phyloP scores from a whole-genome alignment of 2,329 filamentous ascomycete genomes.

The Cercospora sojina region DNA sequence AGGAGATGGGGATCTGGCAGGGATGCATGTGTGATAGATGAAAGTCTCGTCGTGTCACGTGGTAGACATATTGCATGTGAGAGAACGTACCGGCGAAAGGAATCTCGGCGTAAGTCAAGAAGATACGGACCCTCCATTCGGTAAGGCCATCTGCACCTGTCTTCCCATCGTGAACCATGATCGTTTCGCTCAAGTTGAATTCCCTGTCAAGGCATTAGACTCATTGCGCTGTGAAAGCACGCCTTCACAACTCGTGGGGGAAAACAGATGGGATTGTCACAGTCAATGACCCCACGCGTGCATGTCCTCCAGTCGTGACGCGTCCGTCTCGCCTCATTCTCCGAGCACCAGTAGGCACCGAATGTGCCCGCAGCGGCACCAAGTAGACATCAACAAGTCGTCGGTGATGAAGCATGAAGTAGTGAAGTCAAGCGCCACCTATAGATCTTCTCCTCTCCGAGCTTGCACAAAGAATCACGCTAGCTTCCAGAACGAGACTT shows the following conservation, averaged over 20 bases:
- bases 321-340: not conserved
- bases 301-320: not conserved
- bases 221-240: not conserved
- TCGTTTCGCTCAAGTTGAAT: constrained; percentile 60
- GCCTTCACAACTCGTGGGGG: not conserved
- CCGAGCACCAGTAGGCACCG: not conserved
- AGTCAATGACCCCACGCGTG: not conserved
- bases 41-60: not conserved
- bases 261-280: not conserved
- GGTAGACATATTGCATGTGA: not conserved
- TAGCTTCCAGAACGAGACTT: not conserved
- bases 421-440: constrained; percentile 1
- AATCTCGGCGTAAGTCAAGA: constrained; percentile 52
- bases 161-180: constrained; percentile 50
- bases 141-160: constrained; percentile 23
- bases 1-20: not conserved
- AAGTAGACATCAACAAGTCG: not conserved
- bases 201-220: constrained; percentile 38
- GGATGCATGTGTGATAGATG: not conserved
- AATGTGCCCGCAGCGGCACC: not conserved
- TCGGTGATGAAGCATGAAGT: not conserved
- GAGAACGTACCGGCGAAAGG: constrained; percentile 49
- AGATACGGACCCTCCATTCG: constrained; percentile 54
- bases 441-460: not conserved
- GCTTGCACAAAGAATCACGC: not conserved